phyloP scores from a whole-genome alignment of 352 stramenopile species.

The Phytopythium delawarense region DNA sequence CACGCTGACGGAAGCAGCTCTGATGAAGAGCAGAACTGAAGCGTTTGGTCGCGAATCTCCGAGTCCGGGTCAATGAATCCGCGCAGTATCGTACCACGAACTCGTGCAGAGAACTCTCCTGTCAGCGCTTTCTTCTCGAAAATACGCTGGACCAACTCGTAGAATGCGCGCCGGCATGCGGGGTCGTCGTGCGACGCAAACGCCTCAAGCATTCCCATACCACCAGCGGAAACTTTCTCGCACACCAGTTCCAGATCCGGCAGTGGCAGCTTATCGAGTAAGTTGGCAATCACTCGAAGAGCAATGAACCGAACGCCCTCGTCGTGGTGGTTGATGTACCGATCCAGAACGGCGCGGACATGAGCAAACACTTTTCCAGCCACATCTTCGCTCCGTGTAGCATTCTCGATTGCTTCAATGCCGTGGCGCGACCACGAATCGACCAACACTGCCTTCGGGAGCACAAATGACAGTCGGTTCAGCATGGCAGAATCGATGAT shows the following conservation, averaged over 20 bases:
- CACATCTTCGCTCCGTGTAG: constrained; percentile 33
- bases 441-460: constrained; percentile 51
- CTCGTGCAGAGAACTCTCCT: constrained; percentile 10
- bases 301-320: constrained; percentile 36
- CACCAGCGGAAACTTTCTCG: constrained; percentile 21
- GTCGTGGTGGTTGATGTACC: constrained; percentile 55
- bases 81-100: constrained; percentile 36
- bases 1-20: constrained; percentile 27
- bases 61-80: constrained; percentile 49
- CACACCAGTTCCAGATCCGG: constrained; percentile 24
- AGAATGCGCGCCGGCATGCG: constrained; percentile 34
- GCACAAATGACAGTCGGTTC: constrained; percentile 57
- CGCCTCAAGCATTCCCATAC: constrained; percentile 33
- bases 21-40: constrained; percentile 46
- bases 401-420: constrained; percentile 38
- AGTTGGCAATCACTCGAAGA: constrained; percentile 32
- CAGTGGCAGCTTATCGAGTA: constrained; percentile 30
- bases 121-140: constrained; percentile 25
- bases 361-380: constrained; percentile 42
- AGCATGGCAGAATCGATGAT: constrained; percentile 72
- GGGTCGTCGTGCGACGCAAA: constrained; percentile 33
- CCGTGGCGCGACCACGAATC: constrained; percentile 57
- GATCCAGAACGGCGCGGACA: constrained; percentile 35
- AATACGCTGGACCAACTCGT: constrained; percentile 33
- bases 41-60: constrained; percentile 29